These are phyloP conservation scores for Suillus alpinus DNA, from an alignment of 768 basidiomycete species.

Conservation along the genomic window DNA sequence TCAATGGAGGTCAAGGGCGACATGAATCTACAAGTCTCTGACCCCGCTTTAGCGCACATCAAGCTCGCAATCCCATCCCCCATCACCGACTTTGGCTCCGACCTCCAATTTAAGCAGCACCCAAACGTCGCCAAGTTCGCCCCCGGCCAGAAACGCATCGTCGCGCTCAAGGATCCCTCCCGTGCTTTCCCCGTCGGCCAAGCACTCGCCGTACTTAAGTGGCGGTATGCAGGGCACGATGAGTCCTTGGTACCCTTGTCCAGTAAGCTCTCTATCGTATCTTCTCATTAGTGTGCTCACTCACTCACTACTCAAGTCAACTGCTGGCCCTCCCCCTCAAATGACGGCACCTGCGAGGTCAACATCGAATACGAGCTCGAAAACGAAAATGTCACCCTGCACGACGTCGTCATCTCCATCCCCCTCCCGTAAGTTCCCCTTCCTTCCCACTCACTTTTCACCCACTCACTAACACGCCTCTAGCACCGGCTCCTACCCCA, in stretches of 20 bases:
- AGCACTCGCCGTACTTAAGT: constrained; percentile 83
- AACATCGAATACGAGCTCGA: constrained; percentile 98
- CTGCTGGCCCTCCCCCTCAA: constrained; percentile 93
- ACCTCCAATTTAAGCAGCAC: constrained; percentile 94
- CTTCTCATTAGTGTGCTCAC: background rate
- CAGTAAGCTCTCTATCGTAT: constrained; percentile 52
- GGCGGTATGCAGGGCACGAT: constrained; percentile 88
- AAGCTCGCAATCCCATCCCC: constrained; percentile 61
- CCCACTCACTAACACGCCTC: constrained; percentile 3
- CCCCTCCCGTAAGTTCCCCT: constrained; percentile 76
- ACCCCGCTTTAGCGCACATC: constrained; percentile 69
- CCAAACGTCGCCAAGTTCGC: constrained; percentile 89
- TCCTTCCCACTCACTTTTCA: background rate
- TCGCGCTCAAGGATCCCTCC: constrained; percentile 82
- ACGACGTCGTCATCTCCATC: constrained; percentile 87
- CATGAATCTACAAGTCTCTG: constrained; percentile 86
- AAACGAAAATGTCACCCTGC: constrained; percentile 72
- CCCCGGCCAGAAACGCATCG: constrained; percentile 59
- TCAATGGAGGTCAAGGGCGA: constrained; percentile 92
- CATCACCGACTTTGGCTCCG: constrained; percentile 57
- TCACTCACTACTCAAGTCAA: constrained; percentile 58
- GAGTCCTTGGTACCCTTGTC: constrained; percentile 90
- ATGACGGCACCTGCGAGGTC: constrained; percentile 90
- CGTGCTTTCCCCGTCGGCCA: constrained; percentile 87
- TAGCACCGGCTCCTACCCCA: constrained; percentile 82